These are phyloP conservation scores for Fusarium mexicanum DNA, from an alignment of 2,329 filamentous ascomycete species.

Conservation along the genomic window DNA sequence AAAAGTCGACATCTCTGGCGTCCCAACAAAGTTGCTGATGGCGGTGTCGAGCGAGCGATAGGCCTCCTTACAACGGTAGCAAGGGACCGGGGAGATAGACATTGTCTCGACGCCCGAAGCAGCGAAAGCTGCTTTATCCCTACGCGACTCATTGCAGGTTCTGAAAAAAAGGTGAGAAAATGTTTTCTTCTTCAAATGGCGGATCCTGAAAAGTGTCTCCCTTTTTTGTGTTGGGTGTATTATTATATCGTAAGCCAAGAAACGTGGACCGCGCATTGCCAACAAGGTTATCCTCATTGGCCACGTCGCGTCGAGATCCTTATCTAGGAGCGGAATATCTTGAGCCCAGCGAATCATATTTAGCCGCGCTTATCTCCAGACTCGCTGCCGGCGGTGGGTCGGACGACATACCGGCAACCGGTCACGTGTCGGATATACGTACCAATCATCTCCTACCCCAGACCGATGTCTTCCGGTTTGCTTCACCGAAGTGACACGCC, in stretches of 20 bases:
- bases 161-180: neutral
- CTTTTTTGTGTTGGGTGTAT: conserved; percentile 3
- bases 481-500: conserved; percentile 19
- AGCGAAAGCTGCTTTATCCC: conserved; percentile 34
- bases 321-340: conserved; percentile 25
- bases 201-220: neutral
- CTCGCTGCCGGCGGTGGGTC: conserved; percentile 21
- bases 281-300: conserved; percentile 26
- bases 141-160: conserved; percentile 20
- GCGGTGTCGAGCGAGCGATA: conserved; percentile 7
- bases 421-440: conserved; percentile 23
- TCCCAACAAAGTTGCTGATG: neutral
- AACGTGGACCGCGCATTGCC: conserved; percentile 9
- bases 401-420: conserved; percentile 17
- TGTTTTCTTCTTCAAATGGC: neutral
- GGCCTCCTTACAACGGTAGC: conserved; percentile 14
- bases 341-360: neutral
- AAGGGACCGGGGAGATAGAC: conserved; percentile 26
- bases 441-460: conserved; percentile 13
- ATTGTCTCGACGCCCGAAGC: conserved; percentile 28
- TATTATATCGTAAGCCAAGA: conserved; percentile 18
- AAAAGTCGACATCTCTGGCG: conserved; percentile 2
- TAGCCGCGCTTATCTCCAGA: neutral
- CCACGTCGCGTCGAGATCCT: neutral
- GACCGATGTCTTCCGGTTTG: conserved; percentile 22